Evolutionary conservation across 768 basidiomycete genomes (phyloP).

Genomic region (Imleria badia): DNA sequence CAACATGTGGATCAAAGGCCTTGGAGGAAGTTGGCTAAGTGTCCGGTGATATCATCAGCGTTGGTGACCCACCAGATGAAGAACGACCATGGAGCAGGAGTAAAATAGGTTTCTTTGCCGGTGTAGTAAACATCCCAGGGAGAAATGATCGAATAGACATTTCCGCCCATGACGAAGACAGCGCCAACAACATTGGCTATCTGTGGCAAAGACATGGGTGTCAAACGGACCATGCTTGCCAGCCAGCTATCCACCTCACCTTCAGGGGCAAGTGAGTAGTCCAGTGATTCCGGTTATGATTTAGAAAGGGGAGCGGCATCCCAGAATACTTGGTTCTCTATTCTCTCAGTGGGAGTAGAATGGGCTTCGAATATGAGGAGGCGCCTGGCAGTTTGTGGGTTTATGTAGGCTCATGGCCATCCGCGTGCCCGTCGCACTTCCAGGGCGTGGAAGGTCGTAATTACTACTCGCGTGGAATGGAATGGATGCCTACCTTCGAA

Average conservation of each 20-base stretch:
- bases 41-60: neutral
- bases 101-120: constrained; percentile 65
- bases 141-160: constrained; percentile 59
- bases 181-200: constrained; percentile 57
- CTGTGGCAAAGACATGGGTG: constrained; percentile 22
- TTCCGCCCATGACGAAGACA: constrained; percentile 56
- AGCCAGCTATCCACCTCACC: constrained; percentile 33
- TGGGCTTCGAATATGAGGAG: constrained; percentile 13
- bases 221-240: constrained; percentile 2
- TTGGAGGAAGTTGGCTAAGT: constrained; percentile 16
- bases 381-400: constrained; percentile 11
- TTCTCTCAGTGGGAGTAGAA: constrained; percentile 6
- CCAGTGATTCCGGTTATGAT: constrained; percentile 36
- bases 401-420: constrained; percentile 25
- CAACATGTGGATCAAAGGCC: constrained; percentile 64
- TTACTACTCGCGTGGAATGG: constrained; percentile 20
- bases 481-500: constrained; percentile 3
- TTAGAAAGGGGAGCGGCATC: constrained; percentile 28
- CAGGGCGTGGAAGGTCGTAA: constrained; percentile 17
- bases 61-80: constrained; percentile 50
- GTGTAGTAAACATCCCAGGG: constrained; percentile 47
- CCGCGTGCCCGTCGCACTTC: constrained; percentile 30
- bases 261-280: constrained; percentile 54
- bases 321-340: neutral
- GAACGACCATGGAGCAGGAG: constrained; percentile 62